Evolutionary conservation across 2,329 filamentous ascomycete species (phyloP).

Genomic region (Ascosphaera pollenicola): DNA sequence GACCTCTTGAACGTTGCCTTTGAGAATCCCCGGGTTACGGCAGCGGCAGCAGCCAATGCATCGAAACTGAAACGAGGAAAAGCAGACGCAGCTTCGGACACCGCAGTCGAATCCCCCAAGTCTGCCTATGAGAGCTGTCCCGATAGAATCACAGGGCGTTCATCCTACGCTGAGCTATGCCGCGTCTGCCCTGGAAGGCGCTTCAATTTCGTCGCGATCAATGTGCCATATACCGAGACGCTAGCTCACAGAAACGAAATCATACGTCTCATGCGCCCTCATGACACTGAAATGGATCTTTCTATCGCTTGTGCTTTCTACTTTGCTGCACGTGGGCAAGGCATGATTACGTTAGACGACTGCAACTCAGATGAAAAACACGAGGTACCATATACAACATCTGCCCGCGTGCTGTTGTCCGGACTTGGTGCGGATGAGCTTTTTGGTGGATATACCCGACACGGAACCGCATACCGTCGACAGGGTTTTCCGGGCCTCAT

Average conservation of each 20-base stretch:
- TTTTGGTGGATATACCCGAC: slow-evolving; percentile 79
- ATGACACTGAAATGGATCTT: slow-evolving; percentile 97
- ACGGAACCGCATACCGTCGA: slow-evolving; percentile 52
- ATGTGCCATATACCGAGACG: slow-evolving; percentile 62
- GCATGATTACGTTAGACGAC: slow-evolving; percentile 19
- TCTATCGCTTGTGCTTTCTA: slow-evolving; percentile 90
- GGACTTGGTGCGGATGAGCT: slow-evolving; percentile 91
- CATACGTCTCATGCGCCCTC: slow-evolving; percentile 62
- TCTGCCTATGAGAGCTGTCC: slow-evolving; percentile 59
- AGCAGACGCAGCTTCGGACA: slow-evolving; percentile 3
- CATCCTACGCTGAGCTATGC: slow-evolving; percentile 54
- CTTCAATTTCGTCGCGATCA: slow-evolving; percentile 66
- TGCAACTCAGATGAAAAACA: slow-evolving; percentile 4
- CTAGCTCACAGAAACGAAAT: slow-evolving; percentile 45
- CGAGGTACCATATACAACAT: slow-evolving; percentile 33
- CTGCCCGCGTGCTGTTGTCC: slow-evolving; percentile 67
- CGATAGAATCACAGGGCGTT: slow-evolving; percentile 68
- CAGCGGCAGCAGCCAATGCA: slow-evolving; percentile 20
- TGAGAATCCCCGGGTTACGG: slow-evolving; percentile 63
- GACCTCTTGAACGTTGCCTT: slow-evolving; percentile 94
- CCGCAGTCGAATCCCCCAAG: slow-evolving; percentile 4
- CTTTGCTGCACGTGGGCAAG: slow-evolving; percentile 64
- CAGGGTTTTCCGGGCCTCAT: slow-evolving; percentile 49
- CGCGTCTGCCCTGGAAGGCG: slow-evolving; percentile 42
- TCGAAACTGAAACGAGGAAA: slow-evolving; percentile 8